A percentile compares a stretch with the other conserved stretches of the same genome.
phyloP scores from a whole-genome alignment of 306 rosid species.

The Urtica urens region DNA sequence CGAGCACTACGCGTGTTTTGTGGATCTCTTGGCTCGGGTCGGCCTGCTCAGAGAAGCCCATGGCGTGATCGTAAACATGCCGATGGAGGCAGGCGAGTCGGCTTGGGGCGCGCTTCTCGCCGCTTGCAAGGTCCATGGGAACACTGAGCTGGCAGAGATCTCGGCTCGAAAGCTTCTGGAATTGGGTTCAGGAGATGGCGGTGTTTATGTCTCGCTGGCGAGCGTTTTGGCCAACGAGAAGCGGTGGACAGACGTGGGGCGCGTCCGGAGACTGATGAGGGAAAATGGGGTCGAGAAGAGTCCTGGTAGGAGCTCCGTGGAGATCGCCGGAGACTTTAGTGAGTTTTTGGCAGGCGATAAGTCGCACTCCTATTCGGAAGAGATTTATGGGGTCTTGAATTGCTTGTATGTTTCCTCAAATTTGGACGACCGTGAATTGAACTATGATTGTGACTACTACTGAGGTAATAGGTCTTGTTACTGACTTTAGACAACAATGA shows the following conservation, averaged over 20 bases:
- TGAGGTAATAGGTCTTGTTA: too few relatives aligned
- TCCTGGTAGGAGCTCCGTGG: conserved; percentile 65
- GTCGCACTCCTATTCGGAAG: conserved; percentile 50
- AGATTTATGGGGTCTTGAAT: conserved; percentile 37
- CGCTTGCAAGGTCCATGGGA: conserved; percentile 56
- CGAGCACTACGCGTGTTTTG: conserved; percentile 63
- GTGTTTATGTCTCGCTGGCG: conserved; percentile 46
- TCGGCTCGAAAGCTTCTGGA: conserved; percentile 40
- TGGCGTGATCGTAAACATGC: conserved; percentile 47
- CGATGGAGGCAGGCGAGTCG: conserved; percentile 54
- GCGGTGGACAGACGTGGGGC: conserved; percentile 61
- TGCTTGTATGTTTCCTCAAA: conserved; percentile 30
- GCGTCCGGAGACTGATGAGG: conserved; percentile 59
- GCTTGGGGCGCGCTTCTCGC: conserved; percentile 77
- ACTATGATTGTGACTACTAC: too few relatives aligned
- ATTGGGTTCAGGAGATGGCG: conserved; percentile 63
- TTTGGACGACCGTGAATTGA: conserved; percentile 20
- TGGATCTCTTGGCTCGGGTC: conserved; percentile 55
- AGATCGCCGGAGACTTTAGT: conserved; percentile 42
- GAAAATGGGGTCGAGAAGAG: conserved; percentile 61
- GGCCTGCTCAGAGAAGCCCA: conserved; percentile 61
- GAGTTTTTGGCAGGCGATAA: conserved; percentile 67
- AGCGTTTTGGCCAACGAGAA: conserved; percentile 42
- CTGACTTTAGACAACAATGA: conserved; percentile 93
- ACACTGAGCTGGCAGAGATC: conserved; percentile 52